phyloP scores from a whole-genome alignment of 208 protist species.

The Leishmania mexicana region DNA sequence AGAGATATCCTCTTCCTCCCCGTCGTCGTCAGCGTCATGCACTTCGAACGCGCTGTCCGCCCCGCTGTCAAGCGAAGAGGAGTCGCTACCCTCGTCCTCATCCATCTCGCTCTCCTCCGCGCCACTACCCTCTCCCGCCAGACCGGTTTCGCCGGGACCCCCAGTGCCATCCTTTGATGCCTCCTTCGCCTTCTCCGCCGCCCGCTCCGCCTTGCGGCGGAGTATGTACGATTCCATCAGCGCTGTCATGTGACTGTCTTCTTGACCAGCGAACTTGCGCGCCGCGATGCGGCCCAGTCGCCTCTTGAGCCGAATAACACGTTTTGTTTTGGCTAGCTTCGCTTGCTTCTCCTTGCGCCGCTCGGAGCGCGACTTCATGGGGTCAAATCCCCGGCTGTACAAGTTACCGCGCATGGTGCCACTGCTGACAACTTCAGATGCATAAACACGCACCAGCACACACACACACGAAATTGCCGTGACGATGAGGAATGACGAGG shows the following conservation, averaged over 20 bases:
- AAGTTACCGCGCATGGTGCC: slow-evolving; percentile 78
- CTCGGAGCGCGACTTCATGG: slow-evolving; percentile 84
- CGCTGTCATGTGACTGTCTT: slow-evolving; percentile 78
- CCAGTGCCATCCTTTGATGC: slow-evolving; percentile 22
- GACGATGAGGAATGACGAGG: background rate
- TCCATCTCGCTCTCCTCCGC: slow-evolving; percentile 8
- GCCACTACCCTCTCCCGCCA: slow-evolving; percentile 14
- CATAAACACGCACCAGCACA: background rate
- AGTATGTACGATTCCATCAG: slow-evolving; percentile 88
- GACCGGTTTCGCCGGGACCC: slow-evolving; percentile 10
- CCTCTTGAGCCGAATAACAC: slow-evolving; percentile 65
- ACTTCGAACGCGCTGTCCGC: slow-evolving; percentile 23
- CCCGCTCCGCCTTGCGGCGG: slow-evolving; percentile 77
- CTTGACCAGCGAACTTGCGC: slow-evolving; percentile 58
- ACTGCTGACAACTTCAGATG: background rate
- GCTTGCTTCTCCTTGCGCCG: slow-evolving; percentile 61
- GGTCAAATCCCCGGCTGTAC: slow-evolving; percentile 67
- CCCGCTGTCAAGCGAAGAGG: slow-evolving; percentile 12
- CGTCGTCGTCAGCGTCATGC: slow-evolving; percentile 1
- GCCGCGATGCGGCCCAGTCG: slow-evolving; percentile 57
- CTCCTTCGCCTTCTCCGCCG: slow-evolving; percentile 45
- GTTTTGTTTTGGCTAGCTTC: slow-evolving; percentile 62
- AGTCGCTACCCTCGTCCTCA: background rate
- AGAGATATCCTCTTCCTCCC: slow-evolving; percentile 11
- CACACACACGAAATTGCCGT: background rate